These are phyloP conservation scores for Candida yuanshanica DNA, from an alignment of 805 yeast species.

Conservation along the genomic window DNA sequence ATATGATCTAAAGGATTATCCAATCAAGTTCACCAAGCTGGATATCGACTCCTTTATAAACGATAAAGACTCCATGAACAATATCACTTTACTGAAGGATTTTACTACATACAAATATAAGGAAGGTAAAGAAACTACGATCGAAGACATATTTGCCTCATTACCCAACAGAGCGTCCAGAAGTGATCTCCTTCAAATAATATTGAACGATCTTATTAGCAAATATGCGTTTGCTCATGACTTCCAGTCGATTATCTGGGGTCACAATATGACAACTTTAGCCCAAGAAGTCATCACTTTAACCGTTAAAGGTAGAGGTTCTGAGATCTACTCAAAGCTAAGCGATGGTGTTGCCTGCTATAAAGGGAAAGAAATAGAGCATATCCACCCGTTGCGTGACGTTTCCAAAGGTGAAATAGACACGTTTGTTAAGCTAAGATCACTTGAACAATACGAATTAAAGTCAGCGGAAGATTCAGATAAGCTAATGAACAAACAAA, in stretches of 20 bases:
- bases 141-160: conserved; percentile 32
- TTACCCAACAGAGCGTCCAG: conserved; percentile 52
- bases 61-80: conserved; percentile 23
- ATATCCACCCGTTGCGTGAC: conserved; percentile 71
- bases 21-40: conserved; percentile 35
- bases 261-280: conserved; percentile 75
- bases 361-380: conserved; percentile 31
- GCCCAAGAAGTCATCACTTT: conserved; percentile 77
- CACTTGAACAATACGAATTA: conserved; percentile 15
- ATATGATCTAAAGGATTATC: conserved; percentile 22
- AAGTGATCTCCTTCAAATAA: conserved; percentile 52
- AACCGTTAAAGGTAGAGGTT: conserved; percentile 85
- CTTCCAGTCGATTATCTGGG: conserved; percentile 59
- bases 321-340: conserved; percentile 48
- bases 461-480: conserved; percentile 13
- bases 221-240: conserved; percentile 38
- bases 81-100: conserved; percentile 29
- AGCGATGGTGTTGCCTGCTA: conserved; percentile 36
- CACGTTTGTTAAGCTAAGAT: conserved; percentile 41
- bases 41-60: conserved; percentile 36
- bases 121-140: conserved; percentile 7
- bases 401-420: conserved; percentile 62
- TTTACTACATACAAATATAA: conserved; percentile 10
- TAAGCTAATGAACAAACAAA: conserved; percentile 53
- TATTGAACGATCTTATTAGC: conserved; percentile 42